Evolutionary conservation across 179 eudicot genomes (phyloP).

Genomic region (Heliamphora pulchella): DNA sequence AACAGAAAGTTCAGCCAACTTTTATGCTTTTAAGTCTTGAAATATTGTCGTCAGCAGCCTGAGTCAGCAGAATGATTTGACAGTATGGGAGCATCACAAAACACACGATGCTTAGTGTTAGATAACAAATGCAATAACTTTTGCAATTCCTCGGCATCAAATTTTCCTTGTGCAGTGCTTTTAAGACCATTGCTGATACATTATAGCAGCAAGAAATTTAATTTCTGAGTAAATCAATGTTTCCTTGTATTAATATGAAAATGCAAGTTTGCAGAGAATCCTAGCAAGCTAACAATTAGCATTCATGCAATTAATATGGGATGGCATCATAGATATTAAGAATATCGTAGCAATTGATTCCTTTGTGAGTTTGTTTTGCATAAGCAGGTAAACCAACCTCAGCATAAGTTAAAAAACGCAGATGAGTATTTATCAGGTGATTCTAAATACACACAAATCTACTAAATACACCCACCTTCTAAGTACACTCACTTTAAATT

Average conservation of each 20-base stretch:
- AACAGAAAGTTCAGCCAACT: not conserved
- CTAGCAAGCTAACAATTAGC: not conserved
- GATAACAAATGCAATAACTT: too few species aligned
- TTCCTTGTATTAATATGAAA: not conserved
- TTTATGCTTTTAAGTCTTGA: conserved; percentile 3
- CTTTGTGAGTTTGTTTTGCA: not conserved
- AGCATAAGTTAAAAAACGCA: not conserved
- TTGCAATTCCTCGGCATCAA: too few species aligned
- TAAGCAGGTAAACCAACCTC: too few species aligned
- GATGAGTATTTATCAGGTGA: too few species aligned
- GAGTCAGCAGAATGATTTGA: not conserved
- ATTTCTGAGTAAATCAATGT: not conserved
- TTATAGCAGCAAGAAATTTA: not conserved
- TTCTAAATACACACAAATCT: too few species aligned
- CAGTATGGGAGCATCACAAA: too few species aligned
- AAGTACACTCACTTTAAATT: too few species aligned
- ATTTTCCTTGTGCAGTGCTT: too few species aligned
- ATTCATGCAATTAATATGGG: not conserved
- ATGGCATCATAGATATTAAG: not conserved
- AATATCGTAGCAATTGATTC: not conserved
- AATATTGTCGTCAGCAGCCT: not conserved
- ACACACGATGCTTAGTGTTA: too few species aligned
- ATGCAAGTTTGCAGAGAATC: not conserved
- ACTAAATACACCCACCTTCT: too few species aligned
- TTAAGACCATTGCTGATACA: not conserved